These are phyloP conservation scores for Teunomyces funiuensis DNA, from an alignment of 805 yeast species.

Conservation along the genomic window DNA sequence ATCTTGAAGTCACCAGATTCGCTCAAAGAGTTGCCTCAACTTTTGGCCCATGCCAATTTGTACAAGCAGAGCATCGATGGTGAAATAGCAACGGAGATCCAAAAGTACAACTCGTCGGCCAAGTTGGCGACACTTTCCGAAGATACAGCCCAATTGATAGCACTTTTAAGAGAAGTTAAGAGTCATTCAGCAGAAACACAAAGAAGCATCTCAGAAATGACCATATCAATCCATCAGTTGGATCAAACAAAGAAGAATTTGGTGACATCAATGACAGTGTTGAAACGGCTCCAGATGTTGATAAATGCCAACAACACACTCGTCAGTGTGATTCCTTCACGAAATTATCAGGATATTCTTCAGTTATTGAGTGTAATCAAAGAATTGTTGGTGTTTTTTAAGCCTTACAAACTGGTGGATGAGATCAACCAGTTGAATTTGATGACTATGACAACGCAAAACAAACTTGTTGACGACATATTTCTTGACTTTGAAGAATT, in stretches of 20 bases:
- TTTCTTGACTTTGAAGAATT: slow-evolving; percentile 66
- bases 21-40: slow-evolving; percentile 49
- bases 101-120: slow-evolving; percentile 29
- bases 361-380: slow-evolving; percentile 67
- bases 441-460: slow-evolving; percentile 58
- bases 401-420: slow-evolving; percentile 78
- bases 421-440: slow-evolving; percentile 69
- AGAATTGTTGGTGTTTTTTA: slow-evolving; percentile 71
- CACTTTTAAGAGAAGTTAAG: slow-evolving; percentile 48
- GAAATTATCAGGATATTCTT: slow-evolving; percentile 55
- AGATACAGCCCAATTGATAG: slow-evolving; percentile 42
- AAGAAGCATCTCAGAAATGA: slow-evolving; percentile 61
- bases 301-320: slow-evolving; percentile 70
- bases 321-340: slow-evolving; percentile 43
- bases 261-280: slow-evolving; percentile 78
- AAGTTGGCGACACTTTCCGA: slow-evolving; percentile 17
- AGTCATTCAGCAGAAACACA: slow-evolving; percentile 56
- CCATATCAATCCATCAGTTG: slow-evolving; percentile 71
- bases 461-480: slow-evolving; percentile 63
- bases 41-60: slow-evolving; percentile 48
- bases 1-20: slow-evolving; percentile 42
- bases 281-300: slow-evolving; percentile 85
- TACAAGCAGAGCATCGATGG: slow-evolving; percentile 52
- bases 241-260: slow-evolving; percentile 84
- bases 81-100: slow-evolving; percentile 42